Base-by-base conservation (phyloP, 768 basidiomycete genomes). In the Gloeostereum incarnatum region DNA sequence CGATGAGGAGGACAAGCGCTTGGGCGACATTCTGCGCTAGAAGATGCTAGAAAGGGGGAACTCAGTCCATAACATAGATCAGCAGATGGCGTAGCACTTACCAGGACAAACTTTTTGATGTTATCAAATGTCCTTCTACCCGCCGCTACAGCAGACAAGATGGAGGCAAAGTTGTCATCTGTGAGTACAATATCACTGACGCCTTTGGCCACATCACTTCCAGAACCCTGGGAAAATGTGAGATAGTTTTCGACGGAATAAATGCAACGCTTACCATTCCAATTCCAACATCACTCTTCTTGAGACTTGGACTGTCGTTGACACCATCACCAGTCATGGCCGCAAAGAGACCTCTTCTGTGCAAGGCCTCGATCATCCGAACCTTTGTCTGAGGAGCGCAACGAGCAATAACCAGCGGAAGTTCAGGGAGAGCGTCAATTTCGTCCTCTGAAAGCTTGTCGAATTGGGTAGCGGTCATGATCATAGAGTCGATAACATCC, bases 121-220 rank as follows among this genome's bases (percentile, higher is more conserved):
- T 77, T 78, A 40, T 63, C 61, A 56, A 77, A 71, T 4, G 73
- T 58, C n/a, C 71, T 65, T 39, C 76, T 67, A 25, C 74, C 76
- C 53, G 75, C 71, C 40, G 63, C 56, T 46, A 76, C 65, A 3
- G 75, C 75, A 35, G 70, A 65, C n/a, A 66, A 63, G 45, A 79
- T 77, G 13, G 73, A 74, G 30, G 73, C 68, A 49, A 79, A 77
- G 54, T 77, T 75, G 50, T 77, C 75, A 47, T 79, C 73, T 29
- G 69, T 71, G 31, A 78, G 57, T 0, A 78, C 73, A 17, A 78
- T 57, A 48, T 74, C 71, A 7, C 70, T 61, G 1, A 71, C 71
- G 37, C 69, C 71, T 49, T 65, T 67, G 6, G 75, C 74, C 24
- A 77, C 75, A 44, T 75, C 73, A 4, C 63, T 65, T 5, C 73